Evolutionary conservation across 352 stramenopile genomes (phyloP).

Genomic region (Phytopythium cucurbitacearum): DNA sequence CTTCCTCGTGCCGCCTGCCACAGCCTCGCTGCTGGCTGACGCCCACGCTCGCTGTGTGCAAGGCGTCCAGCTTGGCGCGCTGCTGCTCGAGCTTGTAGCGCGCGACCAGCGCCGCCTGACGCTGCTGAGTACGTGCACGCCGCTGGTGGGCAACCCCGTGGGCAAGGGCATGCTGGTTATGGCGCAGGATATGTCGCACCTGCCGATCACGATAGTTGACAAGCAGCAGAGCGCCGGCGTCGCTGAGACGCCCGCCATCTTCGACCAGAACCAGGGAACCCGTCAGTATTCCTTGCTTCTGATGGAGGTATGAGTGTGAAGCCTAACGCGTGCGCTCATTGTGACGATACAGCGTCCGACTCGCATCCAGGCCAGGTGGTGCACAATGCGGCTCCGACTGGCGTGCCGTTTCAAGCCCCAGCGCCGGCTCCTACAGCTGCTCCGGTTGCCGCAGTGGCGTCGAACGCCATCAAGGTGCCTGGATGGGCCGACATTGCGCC

Average conservation of each 20-base stretch:
- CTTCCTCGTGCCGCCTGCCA: conserved; percentile 59
- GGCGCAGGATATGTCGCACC: conserved; percentile 57
- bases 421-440: conserved; percentile 9
- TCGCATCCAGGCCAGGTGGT: conserved; percentile 5
- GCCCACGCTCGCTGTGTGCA: conserved; percentile 60
- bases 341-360: conserved; percentile 16
- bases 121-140: conserved; percentile 65
- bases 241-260: conserved; percentile 48
- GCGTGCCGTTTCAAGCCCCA: conserved; percentile 9
- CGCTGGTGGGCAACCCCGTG: conserved; percentile 67
- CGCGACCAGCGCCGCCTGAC: conserved; percentile 58
- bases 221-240: conserved; percentile 19
- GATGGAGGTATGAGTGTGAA: not conserved
- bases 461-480: conserved; percentile 71
- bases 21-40: conserved; percentile 44
- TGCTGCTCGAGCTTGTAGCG: conserved; percentile 58
- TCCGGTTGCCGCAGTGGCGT: conserved; percentile 17
- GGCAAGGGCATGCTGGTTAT: conserved; percentile 80
- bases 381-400: not conserved
- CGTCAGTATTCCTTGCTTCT: conserved; percentile 21
- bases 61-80: conserved; percentile 36
- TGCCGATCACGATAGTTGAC: conserved; percentile 36
- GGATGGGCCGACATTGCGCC: conserved; percentile 81
- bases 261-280: conserved; percentile 38
- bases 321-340: conserved; percentile 3